Conservation (phyloP, 225 moss, liverwort and hornwort genomes). For the Thuidium tamariscinum region DNA sequence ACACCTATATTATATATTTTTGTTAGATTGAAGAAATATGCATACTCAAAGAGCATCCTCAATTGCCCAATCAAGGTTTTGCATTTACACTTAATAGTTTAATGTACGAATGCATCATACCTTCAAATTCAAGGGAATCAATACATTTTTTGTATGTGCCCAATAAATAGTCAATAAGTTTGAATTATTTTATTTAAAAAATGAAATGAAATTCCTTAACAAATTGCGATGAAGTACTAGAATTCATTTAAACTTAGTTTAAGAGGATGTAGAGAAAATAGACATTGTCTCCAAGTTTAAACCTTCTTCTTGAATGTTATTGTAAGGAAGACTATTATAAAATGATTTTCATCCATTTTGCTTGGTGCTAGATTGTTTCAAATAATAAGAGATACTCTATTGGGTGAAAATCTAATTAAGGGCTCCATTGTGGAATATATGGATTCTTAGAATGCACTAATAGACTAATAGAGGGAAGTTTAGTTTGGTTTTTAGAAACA, state of each 20-base stretch:
- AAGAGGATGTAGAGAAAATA: background rate
- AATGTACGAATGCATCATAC: background rate
- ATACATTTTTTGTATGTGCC: too few species aligned
- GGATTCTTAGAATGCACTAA: too few species aligned
- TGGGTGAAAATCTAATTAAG: too few species aligned
- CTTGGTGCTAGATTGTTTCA: too few species aligned
- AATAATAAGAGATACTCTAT: background rate
- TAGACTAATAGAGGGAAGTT: too few species aligned
- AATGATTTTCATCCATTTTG: too few species aligned
- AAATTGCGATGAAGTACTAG: background rate
- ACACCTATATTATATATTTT: background rate
- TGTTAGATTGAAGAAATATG: background rate
- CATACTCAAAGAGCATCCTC: rapidly evolving
- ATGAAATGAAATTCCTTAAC: background rate
- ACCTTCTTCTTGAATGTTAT: background rate
- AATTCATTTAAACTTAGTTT: background rate
- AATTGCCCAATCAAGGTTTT: background rate
- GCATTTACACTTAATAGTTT: background rate
- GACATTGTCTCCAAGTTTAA: background rate
- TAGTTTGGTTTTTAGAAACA: too few species aligned
- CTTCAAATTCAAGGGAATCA: background rate
- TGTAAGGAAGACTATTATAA: too few species aligned
- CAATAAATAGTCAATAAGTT: background rate
- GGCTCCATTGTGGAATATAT: too few species aligned
- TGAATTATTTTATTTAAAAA: background rate